Evolutionary conservation across 2,329 filamentous ascomycete genomes (phyloP), one percentile per base, ranked within the genome.

Genomic region (Zymoseptoria tritici): DNA sequence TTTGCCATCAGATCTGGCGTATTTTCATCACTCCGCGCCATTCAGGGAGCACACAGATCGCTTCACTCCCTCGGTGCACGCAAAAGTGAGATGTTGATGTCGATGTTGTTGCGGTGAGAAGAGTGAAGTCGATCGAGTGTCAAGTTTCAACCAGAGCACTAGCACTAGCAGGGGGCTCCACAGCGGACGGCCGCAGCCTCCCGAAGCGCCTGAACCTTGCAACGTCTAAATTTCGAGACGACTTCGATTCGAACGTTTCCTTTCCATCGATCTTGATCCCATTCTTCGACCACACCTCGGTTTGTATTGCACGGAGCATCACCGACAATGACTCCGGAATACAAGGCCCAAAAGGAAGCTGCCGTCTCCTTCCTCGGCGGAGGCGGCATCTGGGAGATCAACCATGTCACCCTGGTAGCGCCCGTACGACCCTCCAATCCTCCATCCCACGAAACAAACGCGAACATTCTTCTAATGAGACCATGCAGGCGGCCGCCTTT

Each of bases 311-410:
- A n/a, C 36, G 11, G 36, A n/a, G 36, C 7, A n/a, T 46, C 16
- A 21, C 49, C 54, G 42, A 60, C 53, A 22, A 71, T 72, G 70
- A 70, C 67, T 53, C 66, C 68, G 42, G 87, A 82, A 76, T 96
- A 97, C 80, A 99, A 97, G 78, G 84, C 88, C 70, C 82, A 88
- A 67, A 99, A 99, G 79, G 92, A 96, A 80, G 91, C 91, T 72
- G 96, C 96, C 74, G 94, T 99, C 71, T 96, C 93, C 57, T 90
- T 91, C 73, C 84, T 96, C 29, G 86, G 88, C 6, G 94, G 94
- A 49, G 91, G 94, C 60, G 83, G 85, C 31, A 86, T 96, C 62
- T 78, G 82, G 67, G 94, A 99, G 74, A 92, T 99, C 77, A 93
- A 92, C 73, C 83, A 84, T 68, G 89, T 97, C 67, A 91, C 90